Base-by-base conservation (phyloP, 306 rosid genomes). In the Medicago lupulina region DNA sequence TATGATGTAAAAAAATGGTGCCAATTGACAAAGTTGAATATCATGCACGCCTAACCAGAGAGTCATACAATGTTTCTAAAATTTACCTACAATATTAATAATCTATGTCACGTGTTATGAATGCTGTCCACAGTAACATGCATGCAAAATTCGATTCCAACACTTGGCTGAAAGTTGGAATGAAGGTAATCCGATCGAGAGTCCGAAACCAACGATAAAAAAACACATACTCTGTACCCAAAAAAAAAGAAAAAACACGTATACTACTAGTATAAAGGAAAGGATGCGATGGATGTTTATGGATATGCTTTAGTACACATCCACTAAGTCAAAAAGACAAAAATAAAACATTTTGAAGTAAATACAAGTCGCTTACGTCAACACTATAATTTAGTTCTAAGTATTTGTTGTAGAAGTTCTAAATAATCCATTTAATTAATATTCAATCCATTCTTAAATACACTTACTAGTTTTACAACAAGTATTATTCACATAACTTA, bases 111-210 rank as follows among this genome's bases (percentile, higher is more conserved):
- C 19, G 21, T 51, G 21, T 51, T 3, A 18, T 9, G 3, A 66
- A 66, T 13, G 14, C 2, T 19, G 25, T 67, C 57, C 58, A 44
- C 16, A 3, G 39, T 46, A 2, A 47, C 58, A 0, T 68, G 15
- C 59, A 67, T 47, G 74, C 67, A 76, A 76, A 76, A 6, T 54
- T 28, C 4, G 34, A 47, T 40, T 12, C 23, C 2, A 54, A 66
- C 80, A 23, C 58, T n/a, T 65, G 50, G 51, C 51, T 40, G 71
- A 40, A 65, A 18, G 7, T 21, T 53, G 44, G 74, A 13, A 46
- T 46, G 16, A 46, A 46, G 15, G 7, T 13, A 4, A 46, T 46
- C 51, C 16, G 15, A 46, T 34, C 38, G 7, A 40, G 10, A 46
- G 16, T 46, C 51, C n/a, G 51, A 46, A 46, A 46, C 51, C 51